Evolutionary conservation across 2,329 filamentous ascomycete genomes (phyloP).

Genomic region (Aspergillus hiratsukae): DNA sequence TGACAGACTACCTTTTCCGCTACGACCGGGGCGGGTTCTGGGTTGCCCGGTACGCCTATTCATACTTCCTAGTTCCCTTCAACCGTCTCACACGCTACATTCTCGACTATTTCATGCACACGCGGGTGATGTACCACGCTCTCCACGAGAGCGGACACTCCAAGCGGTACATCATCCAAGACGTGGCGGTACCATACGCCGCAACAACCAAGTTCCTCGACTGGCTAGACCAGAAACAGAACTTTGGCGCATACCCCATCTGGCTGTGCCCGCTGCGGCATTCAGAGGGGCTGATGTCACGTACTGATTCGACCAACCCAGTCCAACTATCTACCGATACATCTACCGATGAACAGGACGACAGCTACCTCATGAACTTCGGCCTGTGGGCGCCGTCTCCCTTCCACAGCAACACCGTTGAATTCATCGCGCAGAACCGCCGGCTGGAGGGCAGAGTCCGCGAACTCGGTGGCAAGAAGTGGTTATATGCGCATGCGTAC

Average conservation of each 20-base stretch:
- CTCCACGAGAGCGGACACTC: conserved; percentile 53
- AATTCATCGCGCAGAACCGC: conserved; percentile 66
- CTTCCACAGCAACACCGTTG: conserved; percentile 43
- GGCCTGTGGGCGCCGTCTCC: conserved; percentile 74
- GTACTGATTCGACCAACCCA: neutral
- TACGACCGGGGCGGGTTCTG: conserved; percentile 63
- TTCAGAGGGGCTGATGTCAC: conserved; percentile 1
- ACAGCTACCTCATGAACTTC: conserved; percentile 46
- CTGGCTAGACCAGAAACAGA: conserved; percentile 38
- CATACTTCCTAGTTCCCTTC: conserved; percentile 57
- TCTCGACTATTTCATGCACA: conserved; percentile 56
- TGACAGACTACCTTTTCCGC: conserved; percentile 34
- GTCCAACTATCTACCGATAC: neutral
- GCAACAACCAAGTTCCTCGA: conserved; percentile 47
- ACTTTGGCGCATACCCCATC: conserved; percentile 50
- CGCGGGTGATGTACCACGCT: conserved; percentile 56
- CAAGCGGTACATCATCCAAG: conserved; percentile 55
- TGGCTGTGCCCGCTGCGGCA: conserved; percentile 53
- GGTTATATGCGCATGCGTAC: conserved; percentile 82
- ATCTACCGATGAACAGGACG: conserved; percentile 21
- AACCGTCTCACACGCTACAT: conserved; percentile 53
- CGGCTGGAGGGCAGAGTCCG: conserved; percentile 65
- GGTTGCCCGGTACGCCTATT: conserved; percentile 56
- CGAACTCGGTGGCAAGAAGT: conserved; percentile 73
- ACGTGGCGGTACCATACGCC: conserved; percentile 53